phyloP scores from a whole-genome alignment of 177 flowering plant species.

The Vitis hybrid region DNA sequence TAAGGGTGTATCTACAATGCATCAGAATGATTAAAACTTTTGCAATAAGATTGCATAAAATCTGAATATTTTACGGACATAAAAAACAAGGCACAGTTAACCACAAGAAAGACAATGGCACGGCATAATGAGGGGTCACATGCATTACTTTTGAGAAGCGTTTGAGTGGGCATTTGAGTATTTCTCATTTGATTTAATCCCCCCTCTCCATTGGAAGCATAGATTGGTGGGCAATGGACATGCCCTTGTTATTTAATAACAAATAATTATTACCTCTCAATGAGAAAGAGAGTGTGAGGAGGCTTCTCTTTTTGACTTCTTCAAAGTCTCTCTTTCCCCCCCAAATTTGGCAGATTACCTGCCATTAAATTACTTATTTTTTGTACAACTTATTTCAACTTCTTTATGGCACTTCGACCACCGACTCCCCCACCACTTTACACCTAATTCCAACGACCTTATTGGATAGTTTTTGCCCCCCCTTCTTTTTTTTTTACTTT shows the following conservation, averaged over 20 bases:
- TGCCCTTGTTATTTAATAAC: constrained; percentile 11
- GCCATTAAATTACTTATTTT: background rate
- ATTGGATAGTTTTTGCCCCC: background rate
- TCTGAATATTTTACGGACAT: constrained; percentile 6
- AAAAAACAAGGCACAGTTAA: constrained; percentile 17
- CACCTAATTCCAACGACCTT: constrained; percentile 25
- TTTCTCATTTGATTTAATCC: constrained; percentile 1
- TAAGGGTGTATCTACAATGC: background rate
- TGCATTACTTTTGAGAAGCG: constrained; percentile 35
- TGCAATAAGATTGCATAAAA: constrained; percentile 9
- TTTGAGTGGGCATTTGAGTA: constrained; percentile 41
- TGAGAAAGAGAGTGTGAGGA: constrained; percentile 13
- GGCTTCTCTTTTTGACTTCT: constrained; percentile 25
- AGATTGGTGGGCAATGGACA: constrained; percentile 14
- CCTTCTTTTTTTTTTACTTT: too few relatives aligned
- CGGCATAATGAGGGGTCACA: constrained; percentile 49
- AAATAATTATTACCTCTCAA: constrained; percentile 20
- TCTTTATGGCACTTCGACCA: constrained; percentile 18
- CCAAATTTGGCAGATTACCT: constrained; percentile 21
- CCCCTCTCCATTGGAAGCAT: constrained; percentile 4
- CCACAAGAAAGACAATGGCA: constrained; percentile 53
- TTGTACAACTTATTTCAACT: background rate
- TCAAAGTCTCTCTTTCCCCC: constrained; percentile 14
- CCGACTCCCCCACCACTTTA: constrained; percentile 18
- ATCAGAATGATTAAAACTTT: constrained; percentile 13